A percentile compares a stretch with the other conserved stretches of the same genome.
Evolutionary conservation across 1,284 basidiomycete species (phyloP).

Genomic region (Heterobasidion occidentale): DNA sequence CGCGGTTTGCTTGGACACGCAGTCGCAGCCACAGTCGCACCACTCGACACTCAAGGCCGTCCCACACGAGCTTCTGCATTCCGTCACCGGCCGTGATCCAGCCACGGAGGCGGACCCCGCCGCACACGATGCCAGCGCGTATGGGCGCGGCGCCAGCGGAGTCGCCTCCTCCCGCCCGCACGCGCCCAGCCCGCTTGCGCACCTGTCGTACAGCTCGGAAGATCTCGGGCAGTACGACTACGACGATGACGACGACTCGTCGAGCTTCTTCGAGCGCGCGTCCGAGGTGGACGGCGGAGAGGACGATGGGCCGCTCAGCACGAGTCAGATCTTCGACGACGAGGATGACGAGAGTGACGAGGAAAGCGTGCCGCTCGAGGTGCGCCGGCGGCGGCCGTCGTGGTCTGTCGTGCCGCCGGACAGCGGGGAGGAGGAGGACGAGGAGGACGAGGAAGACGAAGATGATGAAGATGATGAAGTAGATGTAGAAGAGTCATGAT

Average conservation of each 20-base stretch:
- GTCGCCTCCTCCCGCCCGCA: conserved; percentile 16
- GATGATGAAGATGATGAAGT: too few species aligned
- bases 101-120: conserved; percentile 18
- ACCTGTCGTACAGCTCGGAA: conserved; percentile 26
- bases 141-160: background rate
- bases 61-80: conserved; percentile 14
- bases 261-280: conserved; percentile 15
- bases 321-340: conserved; percentile 8
- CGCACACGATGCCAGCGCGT: conserved; percentile 16
- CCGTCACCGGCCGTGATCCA: conserved; percentile 12
- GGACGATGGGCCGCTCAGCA: conserved; percentile 1
- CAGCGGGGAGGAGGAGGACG: conserved; percentile 16
- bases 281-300: conserved; percentile 7
- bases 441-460: background rate
- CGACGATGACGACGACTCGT: conserved; percentile 17
- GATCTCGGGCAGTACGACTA: conserved; percentile 8
- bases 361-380: conserved; percentile 21
- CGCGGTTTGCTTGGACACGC: conserved; percentile 13
- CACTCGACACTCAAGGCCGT: conserved; percentile 14
- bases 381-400: conserved; percentile 28
- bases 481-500: too few species aligned
- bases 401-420: conserved; percentile 15
- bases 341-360: conserved; percentile 17
- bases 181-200: conserved; percentile 32
- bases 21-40: background rate